Base-by-base conservation (phyloP, 768 basidiomycete species). In the Hygrophorus pudorinus region DNA sequence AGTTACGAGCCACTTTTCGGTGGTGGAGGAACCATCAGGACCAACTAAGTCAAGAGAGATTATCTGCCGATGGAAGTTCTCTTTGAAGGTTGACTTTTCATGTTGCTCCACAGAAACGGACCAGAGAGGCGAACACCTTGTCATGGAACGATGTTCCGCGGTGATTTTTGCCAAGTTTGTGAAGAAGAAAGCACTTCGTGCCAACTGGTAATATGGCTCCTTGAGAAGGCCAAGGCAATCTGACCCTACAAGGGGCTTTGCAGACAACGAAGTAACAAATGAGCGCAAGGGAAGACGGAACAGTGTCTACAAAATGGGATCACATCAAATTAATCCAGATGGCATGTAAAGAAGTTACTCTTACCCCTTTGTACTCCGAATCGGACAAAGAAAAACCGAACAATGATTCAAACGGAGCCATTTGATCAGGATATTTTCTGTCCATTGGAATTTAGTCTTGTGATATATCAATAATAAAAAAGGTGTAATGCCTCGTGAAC, bases 261-360 rank as follows among this genome's bases (percentile, higher is more conserved):
- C 0, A 54, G 18, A 6, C 56, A 51, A 52, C 62, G 65, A n/a
- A 66, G 51, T 38, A 38, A 41, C 3, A 51, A 48, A 8, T 35
- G 54, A 59, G 27, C 72, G 60, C 12, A 75, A 56, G 28, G 75
- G 73, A 17, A 75, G 59, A 3, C 67, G 56, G 49, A 75, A 74
- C 12, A 73, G 43, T 16, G 71, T 72, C 71, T 72, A 37, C 9
- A 3, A 38, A 31, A 29, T 65, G 51, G n/a, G n/a, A n/a, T n/a
- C n/a, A n/a, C 36, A 63, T 58, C 0, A 59, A 38, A 18, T 16
- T 8, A 17, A 18, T 40, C 17, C 38, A 20, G 20, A 3, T n/a
- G 3, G 11, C 33, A 3, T 28, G 2, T 16, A 36, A 20, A 37
- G 16, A 13, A 48, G 18, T 21, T 38, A 55, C 44, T 49, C 70